Conservation (phyloP, 495 filamentous ascomycete species). For the Talaromyces adpressus region DNA sequence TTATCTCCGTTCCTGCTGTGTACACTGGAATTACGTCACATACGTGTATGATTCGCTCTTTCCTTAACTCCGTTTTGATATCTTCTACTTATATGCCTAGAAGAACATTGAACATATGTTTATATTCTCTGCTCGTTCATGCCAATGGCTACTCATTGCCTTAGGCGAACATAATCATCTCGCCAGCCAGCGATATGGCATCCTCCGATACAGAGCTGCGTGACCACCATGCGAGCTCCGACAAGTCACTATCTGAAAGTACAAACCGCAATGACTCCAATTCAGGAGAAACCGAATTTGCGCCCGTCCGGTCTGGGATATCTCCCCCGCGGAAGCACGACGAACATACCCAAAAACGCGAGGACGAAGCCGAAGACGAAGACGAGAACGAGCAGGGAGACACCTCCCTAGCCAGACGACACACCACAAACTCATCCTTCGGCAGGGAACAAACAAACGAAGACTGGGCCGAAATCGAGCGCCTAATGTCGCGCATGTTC, state of each 20-base stretch:
- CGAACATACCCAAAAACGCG: too few relatives aligned
- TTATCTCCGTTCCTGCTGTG: neutral
- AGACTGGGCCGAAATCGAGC: constrained; percentile 51
- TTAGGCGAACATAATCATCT: neutral
- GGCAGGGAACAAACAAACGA: constrained; percentile 33
- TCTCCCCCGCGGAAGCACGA: neutral
- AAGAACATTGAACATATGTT: neutral
- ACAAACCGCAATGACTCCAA: neutral
- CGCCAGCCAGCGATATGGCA: neutral
- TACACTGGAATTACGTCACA: neutral
- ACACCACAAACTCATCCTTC: constrained; percentile 14
- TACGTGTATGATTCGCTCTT: neutral
- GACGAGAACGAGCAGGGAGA: constrained; percentile 1
- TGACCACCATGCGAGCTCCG: neutral
- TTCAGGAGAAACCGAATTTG: neutral
- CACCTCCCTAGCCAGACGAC: constrained; percentile 12
- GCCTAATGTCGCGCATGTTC: constrained; percentile 59
- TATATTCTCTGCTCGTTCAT: neutral
- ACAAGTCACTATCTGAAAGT: neutral
- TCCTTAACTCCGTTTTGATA: neutral
- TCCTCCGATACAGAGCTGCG: neutral
- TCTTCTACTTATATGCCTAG: neutral
- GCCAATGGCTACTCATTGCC: neutral
- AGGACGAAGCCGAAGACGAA: neutral
- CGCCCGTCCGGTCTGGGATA: neutral